Evolutionary conservation across 78 protist genomes (phyloP).

Genomic region (Emiliania huxleyi): DNA sequence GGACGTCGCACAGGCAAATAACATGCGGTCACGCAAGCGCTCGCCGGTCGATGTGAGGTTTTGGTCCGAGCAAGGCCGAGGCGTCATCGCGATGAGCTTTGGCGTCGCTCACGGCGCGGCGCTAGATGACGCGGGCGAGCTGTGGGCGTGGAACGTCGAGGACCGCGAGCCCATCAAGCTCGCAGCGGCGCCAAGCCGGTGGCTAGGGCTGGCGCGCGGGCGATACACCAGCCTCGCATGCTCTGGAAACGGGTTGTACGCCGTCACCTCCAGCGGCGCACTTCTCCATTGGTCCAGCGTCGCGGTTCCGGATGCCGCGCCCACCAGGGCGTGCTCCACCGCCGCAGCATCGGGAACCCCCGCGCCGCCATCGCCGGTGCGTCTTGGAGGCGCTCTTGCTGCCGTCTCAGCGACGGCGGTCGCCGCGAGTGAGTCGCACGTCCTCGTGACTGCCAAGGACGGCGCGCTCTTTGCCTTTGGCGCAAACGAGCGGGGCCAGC

Average conservation of each 20-base stretch:
- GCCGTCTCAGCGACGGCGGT: not conserved
- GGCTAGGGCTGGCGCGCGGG: too few species aligned
- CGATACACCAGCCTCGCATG: not conserved
- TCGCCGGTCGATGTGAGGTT: not conserved
- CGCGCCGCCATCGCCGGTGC: not conserved
- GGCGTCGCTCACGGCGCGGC: not conserved
- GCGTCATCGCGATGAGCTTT: not conserved
- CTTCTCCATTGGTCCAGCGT: not conserved
- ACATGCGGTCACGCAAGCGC: too few species aligned
- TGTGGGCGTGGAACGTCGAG: not conserved
- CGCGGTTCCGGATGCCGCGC: too few species aligned
- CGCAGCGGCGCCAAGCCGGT: too few species aligned
- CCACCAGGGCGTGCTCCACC: too few species aligned
- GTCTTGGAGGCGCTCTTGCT: not conserved
- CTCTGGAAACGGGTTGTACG: not conserved
- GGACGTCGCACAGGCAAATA: too few species aligned
- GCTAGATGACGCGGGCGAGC: not conserved
- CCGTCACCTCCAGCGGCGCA: not conserved
- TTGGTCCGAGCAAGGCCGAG: not conserved
- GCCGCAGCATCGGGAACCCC: too few species aligned
- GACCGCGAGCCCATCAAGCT: not conserved
- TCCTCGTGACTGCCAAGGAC: not conserved
- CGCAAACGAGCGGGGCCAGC: not conserved
- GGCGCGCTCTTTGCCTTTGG: not conserved
- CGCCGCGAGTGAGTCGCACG: not conserved